Conservation (phyloP, 495 filamentous ascomycete genomes). For the Podospora comata region DNA sequence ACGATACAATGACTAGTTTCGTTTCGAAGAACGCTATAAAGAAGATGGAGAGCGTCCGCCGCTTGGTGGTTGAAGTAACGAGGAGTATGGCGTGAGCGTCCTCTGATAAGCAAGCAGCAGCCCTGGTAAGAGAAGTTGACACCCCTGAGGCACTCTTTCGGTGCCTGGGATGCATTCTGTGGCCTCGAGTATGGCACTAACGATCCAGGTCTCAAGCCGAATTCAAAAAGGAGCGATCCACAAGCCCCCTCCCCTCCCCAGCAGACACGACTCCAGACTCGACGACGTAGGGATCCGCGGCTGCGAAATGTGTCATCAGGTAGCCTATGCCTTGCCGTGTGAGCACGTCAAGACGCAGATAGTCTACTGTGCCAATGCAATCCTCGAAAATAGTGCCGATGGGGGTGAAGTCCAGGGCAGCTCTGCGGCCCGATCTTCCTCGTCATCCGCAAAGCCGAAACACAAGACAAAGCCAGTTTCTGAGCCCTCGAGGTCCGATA, state of each 20-base stretch:
- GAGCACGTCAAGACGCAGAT: slow-evolving; percentile 37
- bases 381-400: neutral
- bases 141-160: neutral
- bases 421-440: neutral
- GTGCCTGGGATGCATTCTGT: neutral
- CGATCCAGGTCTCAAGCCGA: neutral
- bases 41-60: neutral
- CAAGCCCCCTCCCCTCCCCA: too few species aligned
- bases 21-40: neutral
- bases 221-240: neutral
- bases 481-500: slow-evolving; percentile 1
- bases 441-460: slow-evolving; percentile 8
- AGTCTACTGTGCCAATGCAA: slow-evolving; percentile 36
- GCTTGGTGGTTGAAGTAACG: neutral
- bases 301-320: slow-evolving; percentile 34
- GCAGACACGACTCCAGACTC: neutral
- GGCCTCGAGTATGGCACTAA: neutral
- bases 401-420: neutral
- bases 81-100: neutral
- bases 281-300: neutral
- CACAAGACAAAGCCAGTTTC: neutral
- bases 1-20: neutral
- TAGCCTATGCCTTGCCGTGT: slow-evolving; percentile 37
- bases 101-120: neutral
- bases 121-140: neutral